Conservation (phyloP, 257 asterid genomes). For the Gynochthodes officinalis region DNA sequence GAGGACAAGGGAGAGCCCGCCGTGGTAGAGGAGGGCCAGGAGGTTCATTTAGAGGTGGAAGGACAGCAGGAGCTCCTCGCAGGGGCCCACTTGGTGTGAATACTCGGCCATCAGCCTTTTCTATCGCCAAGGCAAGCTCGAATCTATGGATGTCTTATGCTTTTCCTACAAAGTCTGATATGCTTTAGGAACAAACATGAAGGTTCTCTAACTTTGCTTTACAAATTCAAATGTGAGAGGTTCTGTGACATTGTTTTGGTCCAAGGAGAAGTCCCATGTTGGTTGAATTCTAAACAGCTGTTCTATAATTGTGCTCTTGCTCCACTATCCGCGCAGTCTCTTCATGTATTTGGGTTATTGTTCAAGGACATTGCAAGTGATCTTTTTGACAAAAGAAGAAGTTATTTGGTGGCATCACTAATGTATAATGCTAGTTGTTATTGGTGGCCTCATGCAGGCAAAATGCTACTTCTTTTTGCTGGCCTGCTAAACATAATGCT, state of each 20-base stretch:
- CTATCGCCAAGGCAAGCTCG: slow-evolving; percentile 98
- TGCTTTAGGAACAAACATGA: slow-evolving; percentile 41
- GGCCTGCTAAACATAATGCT: slow-evolving; percentile 22
- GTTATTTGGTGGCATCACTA: slow-evolving; percentile 33
- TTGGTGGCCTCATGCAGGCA: slow-evolving; percentile 16
- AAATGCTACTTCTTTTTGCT: slow-evolving; percentile 4
- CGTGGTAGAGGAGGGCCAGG: slow-evolving; percentile 81
- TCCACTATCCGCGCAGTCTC: slow-evolving; percentile 37
- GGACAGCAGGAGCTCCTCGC: slow-evolving; percentile 59
- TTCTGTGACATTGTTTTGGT: slow-evolving; percentile 34
- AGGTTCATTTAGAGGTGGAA: slow-evolving; percentile 72
- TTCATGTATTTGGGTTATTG: slow-evolving; percentile 34
- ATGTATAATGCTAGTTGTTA: slow-evolving; percentile 8
- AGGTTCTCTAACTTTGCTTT: slow-evolving; percentile 48
- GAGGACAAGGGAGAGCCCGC: slow-evolving; percentile 61
- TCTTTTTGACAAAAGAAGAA: slow-evolving; percentile 41
- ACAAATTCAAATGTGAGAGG: slow-evolving; percentile 35
- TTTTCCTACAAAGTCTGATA: slow-evolving; percentile 52
- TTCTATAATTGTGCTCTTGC: slow-evolving; percentile 32
- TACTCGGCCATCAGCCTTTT: slow-evolving; percentile 53
- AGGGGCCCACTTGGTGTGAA: slow-evolving; percentile 78
- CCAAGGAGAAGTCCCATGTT: slow-evolving; percentile 44
- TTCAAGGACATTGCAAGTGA: slow-evolving; percentile 36
- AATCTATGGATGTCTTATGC: slow-evolving; percentile 64
- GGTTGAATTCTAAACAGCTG: slow-evolving; percentile 35